phyloP scores from a whole-genome alignment of 768 basidiomycete genomes.

The Psilocybe sp. region DNA sequence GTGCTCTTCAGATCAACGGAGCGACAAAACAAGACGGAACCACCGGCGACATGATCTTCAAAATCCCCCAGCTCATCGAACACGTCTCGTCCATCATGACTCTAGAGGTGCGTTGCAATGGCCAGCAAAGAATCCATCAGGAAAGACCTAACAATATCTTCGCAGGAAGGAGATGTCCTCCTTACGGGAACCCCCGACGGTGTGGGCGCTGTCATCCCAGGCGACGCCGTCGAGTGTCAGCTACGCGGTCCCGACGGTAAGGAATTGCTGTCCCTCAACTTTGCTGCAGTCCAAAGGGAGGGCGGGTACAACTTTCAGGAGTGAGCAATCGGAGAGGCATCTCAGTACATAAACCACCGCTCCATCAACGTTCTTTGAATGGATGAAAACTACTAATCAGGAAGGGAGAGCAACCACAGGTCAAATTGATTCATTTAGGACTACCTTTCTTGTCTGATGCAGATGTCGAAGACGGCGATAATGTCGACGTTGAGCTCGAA shows the following conservation, averaged over 20 bases:
- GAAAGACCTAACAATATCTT: not conserved
- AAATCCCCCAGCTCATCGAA: constrained; percentile 81
- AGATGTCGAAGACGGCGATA: too few species aligned
- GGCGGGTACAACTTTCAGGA: constrained; percentile 53
- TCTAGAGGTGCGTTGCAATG: constrained; percentile 62
- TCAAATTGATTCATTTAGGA: too few species aligned
- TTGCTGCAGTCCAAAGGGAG: constrained; percentile 60
- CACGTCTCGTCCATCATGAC: constrained; percentile 97
- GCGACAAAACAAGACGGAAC: constrained; percentile 79
- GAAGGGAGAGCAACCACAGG: too few species aligned
- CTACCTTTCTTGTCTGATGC: too few species aligned
- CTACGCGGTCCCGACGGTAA: constrained; percentile 55
- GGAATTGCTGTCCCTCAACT: constrained; percentile 59
- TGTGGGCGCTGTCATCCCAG: constrained; percentile 73
- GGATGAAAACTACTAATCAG: too few species aligned
- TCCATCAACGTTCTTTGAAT: too few species aligned
- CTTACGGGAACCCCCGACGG: constrained; percentile 92
- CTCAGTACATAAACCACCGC: too few species aligned
- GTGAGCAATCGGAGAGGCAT: too few species aligned
- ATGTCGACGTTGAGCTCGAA: too few species aligned
- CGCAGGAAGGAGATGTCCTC: constrained; percentile 86
- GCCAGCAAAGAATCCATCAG: not conserved
- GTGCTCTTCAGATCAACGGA: constrained; percentile 91
- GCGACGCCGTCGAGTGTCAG: constrained; percentile 77
- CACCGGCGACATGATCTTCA: constrained; percentile 90